Evolutionary conservation across 768 basidiomycete genomes (phyloP).

Genomic region (Exsudoporus frostii): DNA sequence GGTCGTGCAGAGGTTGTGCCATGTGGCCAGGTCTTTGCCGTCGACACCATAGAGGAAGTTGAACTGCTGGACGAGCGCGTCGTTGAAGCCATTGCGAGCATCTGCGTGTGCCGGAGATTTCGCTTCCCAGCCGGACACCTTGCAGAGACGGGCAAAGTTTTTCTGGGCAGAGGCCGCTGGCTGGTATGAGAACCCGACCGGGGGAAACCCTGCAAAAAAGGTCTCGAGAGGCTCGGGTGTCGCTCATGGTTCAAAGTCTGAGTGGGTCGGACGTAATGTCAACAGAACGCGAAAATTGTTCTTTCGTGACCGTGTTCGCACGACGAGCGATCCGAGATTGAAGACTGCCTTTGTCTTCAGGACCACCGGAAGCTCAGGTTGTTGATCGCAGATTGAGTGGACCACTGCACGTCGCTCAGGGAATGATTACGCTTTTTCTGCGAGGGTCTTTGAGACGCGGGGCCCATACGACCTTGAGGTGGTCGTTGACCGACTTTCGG

Average conservation of each 20-base stretch:
- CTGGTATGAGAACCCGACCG: constrained; percentile 11
- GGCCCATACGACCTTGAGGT: no score
- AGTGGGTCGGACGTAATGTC: background rate
- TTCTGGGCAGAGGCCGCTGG: constrained; percentile 3
- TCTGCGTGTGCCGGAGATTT: background rate
- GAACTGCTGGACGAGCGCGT: constrained; percentile 26
- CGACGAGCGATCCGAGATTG: background rate
- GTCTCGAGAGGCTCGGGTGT: constrained; percentile 7
- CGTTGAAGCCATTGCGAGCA: constrained; percentile 9
- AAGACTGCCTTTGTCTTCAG: no score
- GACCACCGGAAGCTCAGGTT: no score
- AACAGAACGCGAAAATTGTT: background rate
- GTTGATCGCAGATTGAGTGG: background rate
- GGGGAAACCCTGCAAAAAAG: constrained; percentile 13
- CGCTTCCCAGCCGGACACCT: background rate
- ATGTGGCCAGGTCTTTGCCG: constrained; percentile 11
- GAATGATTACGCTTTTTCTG: no score
- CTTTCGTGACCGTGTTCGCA: background rate
- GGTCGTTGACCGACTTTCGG: background rate
- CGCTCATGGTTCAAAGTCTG: background rate
- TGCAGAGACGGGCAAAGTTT: constrained; percentile 19
- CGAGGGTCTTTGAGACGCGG: no score
- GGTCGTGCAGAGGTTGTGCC: constrained; percentile 20
- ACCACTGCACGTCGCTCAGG: no score
- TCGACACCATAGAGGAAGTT: constrained; percentile 22